Evolutionary conservation across 192 early-diverging fungal genomes (phyloP), one percentile per base, ranked within the genome.

Genomic region (Coemansia sp.): DNA sequence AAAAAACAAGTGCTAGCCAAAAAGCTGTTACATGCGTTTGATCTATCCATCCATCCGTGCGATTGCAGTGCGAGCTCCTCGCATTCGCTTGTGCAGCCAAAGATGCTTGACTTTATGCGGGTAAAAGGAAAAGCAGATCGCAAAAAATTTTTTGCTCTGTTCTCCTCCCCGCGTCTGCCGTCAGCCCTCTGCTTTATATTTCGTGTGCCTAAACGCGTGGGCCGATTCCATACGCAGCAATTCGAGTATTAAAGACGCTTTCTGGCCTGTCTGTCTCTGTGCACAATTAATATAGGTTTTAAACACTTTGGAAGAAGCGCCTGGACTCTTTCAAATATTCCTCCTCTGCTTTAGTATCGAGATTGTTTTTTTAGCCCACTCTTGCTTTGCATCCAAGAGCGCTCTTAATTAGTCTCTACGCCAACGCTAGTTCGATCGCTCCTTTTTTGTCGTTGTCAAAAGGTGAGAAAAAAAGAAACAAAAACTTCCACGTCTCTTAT

Each of bases 301-400:
- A n/a, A 23, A 52, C 13, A 24, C 8, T 9, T 34, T 57, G 55
- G 22, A 1, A 10, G 10, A 42, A 13, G 7, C 22, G 36, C 23
- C 36, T 57, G 36, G 32, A 42, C 36, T 24, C 24, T 57, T 42
- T 20, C 16, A 6, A 50, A 58, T 46, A 55, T 55, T 45, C 36
- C n/a, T 54, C 36, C 20, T 46, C 30, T 29, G 42, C 29, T 24
- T 28, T 23, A 28, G n/a, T n/a, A n/a, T n/a, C 30, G 49, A 29
- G 29, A 22, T 48, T 45, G n/a, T 10, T 36, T 62, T 25, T 54
- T 34, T n/a, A n/a, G 32, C 42, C 9, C 51, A 50, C 42, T 62
- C 60, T 68, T 68, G 60, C 53, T 57, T 62, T 62, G 60, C 67
- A 68, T 68, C 67, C 55, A 48, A 56, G 55, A 68, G 60, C 45